Evolutionary conservation across 495 filamentous ascomycete genomes (phyloP), one percentile per base, ranked within the genome.

Genomic region (Evernia prunastri): DNA sequence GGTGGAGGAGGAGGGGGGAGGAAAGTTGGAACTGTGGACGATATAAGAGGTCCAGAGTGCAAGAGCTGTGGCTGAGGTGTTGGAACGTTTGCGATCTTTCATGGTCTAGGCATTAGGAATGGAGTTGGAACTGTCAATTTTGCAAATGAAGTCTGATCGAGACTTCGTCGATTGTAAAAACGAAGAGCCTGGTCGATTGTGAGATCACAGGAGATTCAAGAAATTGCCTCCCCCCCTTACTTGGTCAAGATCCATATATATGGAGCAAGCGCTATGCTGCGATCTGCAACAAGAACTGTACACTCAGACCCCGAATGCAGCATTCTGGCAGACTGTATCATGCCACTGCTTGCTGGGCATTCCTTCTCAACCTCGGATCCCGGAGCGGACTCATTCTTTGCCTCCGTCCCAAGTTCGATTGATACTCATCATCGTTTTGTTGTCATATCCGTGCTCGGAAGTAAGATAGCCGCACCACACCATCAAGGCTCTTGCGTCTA

Each of bases 31-130:
- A 71, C 65, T 40, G 67, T 72, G 43, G 71, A 72, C 63, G 71
- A 72, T 65, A 66, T 72, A 25, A 59, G 71, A 33, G 71, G 67
- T 17, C 70, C 71, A 31, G 71, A 72, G 57, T 71, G 71, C 45
- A 68, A 63, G 62, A 72, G 70, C 61, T 72, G 71, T 67, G 63
- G 66, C 27, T 71, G 59, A 70, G 23, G 1, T 51, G 15, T 33
- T 5, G 25, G 27, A 54, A 54, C 3, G 29, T 18, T 18, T 33
- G 10, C 18, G 29, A 54, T 35, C 17, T 54, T 3, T 33, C 18
- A 0, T 54, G 29, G n/a, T 54, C 23, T 8, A n/a, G 29, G 51
- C 15, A 20, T 54, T 53, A 7, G n/a, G 4, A 51, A 29, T 33
- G 51, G 29, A 20, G 29, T 33, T 5, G 9, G 0, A 20, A 9